Percentiles rank a stretch among this genome's conserved stretches.
Evolutionary conservation across 2,329 filamentous ascomycete genomes (phyloP).

Genomic region (Phyllosticta paracitricarpa): DNA sequence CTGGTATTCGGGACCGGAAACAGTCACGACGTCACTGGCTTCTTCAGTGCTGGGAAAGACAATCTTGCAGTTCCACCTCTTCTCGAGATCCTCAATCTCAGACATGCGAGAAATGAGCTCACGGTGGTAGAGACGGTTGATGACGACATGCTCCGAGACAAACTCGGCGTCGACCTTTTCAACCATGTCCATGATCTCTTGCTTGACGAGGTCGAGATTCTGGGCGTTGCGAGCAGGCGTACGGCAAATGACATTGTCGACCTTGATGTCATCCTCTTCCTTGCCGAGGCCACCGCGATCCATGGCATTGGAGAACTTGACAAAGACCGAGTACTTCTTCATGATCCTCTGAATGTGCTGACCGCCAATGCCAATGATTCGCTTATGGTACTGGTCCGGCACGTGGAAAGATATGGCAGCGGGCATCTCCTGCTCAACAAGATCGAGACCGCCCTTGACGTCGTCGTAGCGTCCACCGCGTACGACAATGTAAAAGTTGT

Average conservation of each 20-base stretch:
- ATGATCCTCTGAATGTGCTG: slow-evolving; percentile 99
- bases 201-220: slow-evolving; percentile 93
- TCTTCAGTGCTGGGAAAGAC: slow-evolving; percentile 96
- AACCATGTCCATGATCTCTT: slow-evolving; percentile 99
- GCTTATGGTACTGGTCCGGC: slow-evolving; percentile 97
- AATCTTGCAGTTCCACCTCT: slow-evolving; percentile 99
- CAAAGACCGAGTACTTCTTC: slow-evolving; percentile 99
- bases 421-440: slow-evolving; percentile 98
- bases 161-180: slow-evolving; percentile 96
- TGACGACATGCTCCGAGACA: slow-evolving; percentile 83
- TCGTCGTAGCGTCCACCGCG: slow-evolving; percentile 87
- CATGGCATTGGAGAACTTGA: slow-evolving; percentile 99
- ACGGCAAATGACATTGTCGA: slow-evolving; percentile 97
- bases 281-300: slow-evolving; percentile 88
- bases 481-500: slow-evolving; percentile 99
- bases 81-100: slow-evolving; percentile 90
- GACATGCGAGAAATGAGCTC: slow-evolving; percentile 80
- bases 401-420: slow-evolving; percentile 99
- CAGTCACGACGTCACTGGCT: slow-evolving; percentile 89
- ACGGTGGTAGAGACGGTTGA: slow-evolving; percentile 91
- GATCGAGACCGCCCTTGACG: slow-evolving; percentile 80
- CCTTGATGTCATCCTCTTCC: slow-evolving; percentile 95
- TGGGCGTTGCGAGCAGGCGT: slow-evolving; percentile 95
- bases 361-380: slow-evolving; percentile 95
- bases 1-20: slow-evolving; percentile 96